These are phyloP conservation scores for Obelidium mucronatum DNA, from an alignment of 192 early-diverging fungal genomes.

Conservation along the genomic window DNA sequence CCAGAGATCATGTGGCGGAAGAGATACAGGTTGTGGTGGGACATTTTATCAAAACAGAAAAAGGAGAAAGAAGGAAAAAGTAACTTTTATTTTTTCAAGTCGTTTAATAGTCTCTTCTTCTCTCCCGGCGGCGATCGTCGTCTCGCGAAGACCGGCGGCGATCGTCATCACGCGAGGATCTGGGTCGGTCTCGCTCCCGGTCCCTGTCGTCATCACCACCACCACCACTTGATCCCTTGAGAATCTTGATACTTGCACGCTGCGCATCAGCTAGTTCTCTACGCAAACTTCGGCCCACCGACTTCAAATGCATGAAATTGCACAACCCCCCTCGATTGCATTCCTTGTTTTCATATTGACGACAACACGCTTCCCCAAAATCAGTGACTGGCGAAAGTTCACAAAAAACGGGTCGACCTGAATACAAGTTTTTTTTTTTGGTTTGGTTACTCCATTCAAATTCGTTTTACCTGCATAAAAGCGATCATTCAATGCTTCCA, in stretches of 20 bases:
- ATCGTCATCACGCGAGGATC: conserved; percentile 2
- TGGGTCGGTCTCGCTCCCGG: not conserved
- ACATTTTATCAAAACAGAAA: no score
- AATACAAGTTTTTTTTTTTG: no score
- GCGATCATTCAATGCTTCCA: conserved; percentile 90
- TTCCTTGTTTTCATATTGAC: conserved; percentile 93
- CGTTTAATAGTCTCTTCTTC: no score
- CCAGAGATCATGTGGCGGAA: conserved; percentile 55
- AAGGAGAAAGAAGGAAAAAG: no score
- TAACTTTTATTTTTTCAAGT: no score
- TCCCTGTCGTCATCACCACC: not conserved
- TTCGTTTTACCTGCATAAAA: conserved; percentile 92
- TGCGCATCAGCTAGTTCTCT: conserved; percentile 89
- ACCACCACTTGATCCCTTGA: conserved; percentile 17
- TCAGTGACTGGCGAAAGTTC: conserved; percentile 98
- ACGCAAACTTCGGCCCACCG: conserved; percentile 77
- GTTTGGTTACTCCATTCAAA: no score
- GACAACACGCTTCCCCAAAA: conserved; percentile 97
- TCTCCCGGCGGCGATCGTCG: no score
- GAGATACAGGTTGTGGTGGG: conserved; percentile 60
- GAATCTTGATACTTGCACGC: conserved; percentile 37
- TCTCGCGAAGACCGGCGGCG: not conserved
- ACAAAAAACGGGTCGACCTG: conserved; percentile 88
- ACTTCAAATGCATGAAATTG: conserved; percentile 99
- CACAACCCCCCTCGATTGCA: conserved; percentile 97